phyloP scores from a whole-genome alignment of 352 stramenopile species.

The Sclerospora graminicola region DNA sequence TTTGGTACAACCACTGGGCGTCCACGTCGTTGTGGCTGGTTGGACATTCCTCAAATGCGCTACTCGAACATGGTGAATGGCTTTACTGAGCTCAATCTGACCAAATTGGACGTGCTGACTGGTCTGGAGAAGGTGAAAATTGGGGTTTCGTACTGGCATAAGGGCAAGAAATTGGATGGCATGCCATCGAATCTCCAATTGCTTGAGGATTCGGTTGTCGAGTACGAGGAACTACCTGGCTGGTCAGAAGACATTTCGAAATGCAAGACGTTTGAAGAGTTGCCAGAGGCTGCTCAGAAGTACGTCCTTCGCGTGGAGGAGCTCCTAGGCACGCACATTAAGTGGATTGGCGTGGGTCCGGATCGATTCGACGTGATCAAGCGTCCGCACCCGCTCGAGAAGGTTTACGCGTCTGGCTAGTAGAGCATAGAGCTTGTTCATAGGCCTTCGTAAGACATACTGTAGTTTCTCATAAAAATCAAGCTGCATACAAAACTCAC shows the following conservation, averaged over 20 bases:
- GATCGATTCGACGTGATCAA: conserved; percentile 94
- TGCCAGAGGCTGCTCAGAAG: conserved; percentile 90
- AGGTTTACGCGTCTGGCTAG: conserved; percentile 27
- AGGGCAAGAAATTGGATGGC: conserved; percentile 88
- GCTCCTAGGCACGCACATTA: conserved; percentile 92
- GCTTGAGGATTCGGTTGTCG: conserved; percentile 89
- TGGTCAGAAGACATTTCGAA: conserved; percentile 97
- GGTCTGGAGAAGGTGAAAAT: conserved; percentile 94
- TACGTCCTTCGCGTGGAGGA: conserved; percentile 97
- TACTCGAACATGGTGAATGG: conserved; percentile 92
- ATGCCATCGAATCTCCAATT: conserved; percentile 93
- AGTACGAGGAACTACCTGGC: conserved; percentile 90
- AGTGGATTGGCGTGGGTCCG: conserved; percentile 97
- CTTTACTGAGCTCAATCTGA: conserved; percentile 97
- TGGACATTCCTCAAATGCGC: conserved; percentile 95
- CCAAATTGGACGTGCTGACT: conserved; percentile 98
- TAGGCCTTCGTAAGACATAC: not conserved
- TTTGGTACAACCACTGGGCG: conserved; percentile 97
- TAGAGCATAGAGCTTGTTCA: conserved; percentile 9
- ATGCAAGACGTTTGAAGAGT: conserved; percentile 93
- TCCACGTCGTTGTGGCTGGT: conserved; percentile 95
- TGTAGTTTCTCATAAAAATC: conserved; percentile 3
- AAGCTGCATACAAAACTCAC: too few relatives aligned
- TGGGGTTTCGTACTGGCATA: conserved; percentile 91
- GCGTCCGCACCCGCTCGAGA: conserved; percentile 63